phyloP scores from a whole-genome alignment of 805 yeast species.

The Cyberlindnera meyerae region DNA sequence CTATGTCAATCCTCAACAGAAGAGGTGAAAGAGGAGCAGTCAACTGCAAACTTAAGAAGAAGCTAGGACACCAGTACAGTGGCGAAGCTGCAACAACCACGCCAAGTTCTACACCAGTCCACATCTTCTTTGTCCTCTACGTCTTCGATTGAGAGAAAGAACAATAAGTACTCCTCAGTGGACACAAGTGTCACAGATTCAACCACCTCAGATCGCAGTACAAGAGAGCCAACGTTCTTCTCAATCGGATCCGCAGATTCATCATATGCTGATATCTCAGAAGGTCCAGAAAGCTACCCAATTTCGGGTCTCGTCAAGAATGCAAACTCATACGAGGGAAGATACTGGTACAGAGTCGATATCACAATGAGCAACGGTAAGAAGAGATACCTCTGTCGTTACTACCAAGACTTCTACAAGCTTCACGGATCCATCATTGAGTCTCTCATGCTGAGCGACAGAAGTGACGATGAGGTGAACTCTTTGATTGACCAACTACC shows the following conservation, averaged over 20 bases:
- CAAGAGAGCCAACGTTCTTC: constrained; percentile 4
- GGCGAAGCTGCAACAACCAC: constrained; percentile 1
- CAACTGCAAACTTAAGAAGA: constrained; percentile 3
- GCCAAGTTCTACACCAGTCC: neutral
- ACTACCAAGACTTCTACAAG: constrained; percentile 47
- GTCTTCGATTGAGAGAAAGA: constrained; percentile 4
- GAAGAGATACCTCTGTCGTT: constrained; percentile 39
- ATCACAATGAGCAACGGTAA: constrained; percentile 31
- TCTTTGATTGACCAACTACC: constrained; percentile 30
- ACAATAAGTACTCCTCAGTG: constrained; percentile 6
- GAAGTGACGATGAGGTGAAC: constrained; percentile 1
- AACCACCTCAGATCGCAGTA: constrained; percentile 2
- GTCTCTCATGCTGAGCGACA: constrained; percentile 12
- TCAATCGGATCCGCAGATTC: constrained; percentile 2
- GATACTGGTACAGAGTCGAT: constrained; percentile 50
- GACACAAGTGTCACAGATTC: constrained; percentile 5
- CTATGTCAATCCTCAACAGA: constrained; percentile 11
- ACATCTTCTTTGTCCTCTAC: constrained; percentile 1
- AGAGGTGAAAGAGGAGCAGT: no score
- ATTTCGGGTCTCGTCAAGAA: constrained; percentile 35
- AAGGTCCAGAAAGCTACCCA: constrained; percentile 24
- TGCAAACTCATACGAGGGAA: constrained; percentile 36
- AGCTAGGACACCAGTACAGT: constrained; percentile 21
- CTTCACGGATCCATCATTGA: constrained; percentile 35
- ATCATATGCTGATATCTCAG: neutral